Evolutionary conservation across 1,284 basidiomycete genomes (phyloP).

Genomic region (Blastosporella zonata): DNA sequence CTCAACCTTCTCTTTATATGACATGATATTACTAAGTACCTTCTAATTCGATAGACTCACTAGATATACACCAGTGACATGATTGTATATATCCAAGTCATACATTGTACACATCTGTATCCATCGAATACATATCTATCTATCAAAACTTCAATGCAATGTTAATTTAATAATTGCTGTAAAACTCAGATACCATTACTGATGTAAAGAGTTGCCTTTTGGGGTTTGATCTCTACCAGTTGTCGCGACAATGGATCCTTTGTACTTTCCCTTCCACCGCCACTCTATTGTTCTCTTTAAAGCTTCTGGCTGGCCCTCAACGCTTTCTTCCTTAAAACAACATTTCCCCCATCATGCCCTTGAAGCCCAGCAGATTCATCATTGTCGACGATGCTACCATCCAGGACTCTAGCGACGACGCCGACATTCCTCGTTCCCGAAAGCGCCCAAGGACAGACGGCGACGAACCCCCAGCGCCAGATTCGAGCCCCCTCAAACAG

Average conservation of each 20-base stretch:
- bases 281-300: no score
- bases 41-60: slow-evolving; percentile 9
- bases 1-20: background rate
- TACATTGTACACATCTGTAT: background rate
- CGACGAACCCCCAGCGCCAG: slow-evolving; percentile 22
- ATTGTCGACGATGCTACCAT: slow-evolving; percentile 31
- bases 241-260: no score
- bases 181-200: no score
- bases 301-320: background rate
- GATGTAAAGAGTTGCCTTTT: no score
- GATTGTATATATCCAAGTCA: background rate
- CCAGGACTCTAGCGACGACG: slow-evolving; percentile 28
- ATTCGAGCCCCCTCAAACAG: background rate
- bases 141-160: no score
- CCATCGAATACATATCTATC: background rate
- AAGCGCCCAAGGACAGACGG: slow-evolving; percentile 30
- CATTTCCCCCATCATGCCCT: background rate
- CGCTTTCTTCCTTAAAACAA: background rate
- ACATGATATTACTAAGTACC: background rate
- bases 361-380: slow-evolving; percentile 25
- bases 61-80: background rate
- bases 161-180: no score
- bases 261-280: no score
- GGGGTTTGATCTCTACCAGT: no score
- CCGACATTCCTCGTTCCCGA: slow-evolving; percentile 24